phyloP scores from a whole-genome alignment of 2,329 filamentous ascomycete genomes.

The Verticillium tricorpus region DNA sequence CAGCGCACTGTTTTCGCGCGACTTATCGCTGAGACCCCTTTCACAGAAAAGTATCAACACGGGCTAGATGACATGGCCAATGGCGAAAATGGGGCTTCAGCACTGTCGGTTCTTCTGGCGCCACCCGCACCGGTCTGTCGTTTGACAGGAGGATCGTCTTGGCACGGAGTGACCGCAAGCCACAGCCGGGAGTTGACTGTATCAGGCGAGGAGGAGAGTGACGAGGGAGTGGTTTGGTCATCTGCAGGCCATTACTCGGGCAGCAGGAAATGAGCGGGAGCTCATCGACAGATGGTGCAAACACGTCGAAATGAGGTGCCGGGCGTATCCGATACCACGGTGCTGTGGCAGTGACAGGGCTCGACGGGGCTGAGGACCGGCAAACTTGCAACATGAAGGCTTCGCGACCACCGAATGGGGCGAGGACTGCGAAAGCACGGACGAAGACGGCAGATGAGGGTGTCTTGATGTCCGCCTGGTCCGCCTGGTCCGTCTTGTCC shows the following conservation, averaged over 20 bases:
- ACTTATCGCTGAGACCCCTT: neutral
- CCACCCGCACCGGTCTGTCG: neutral
- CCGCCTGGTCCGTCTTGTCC: neutral
- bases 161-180: neutral
- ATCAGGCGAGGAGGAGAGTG: neutral
- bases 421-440: slow-evolving; percentile 13
- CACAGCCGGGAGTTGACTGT: neutral
- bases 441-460: neutral
- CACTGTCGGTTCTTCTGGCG: neutral
- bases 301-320: neutral
- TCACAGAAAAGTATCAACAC: neutral
- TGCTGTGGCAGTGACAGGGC: neutral
- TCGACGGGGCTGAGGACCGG: neutral
- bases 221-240: neutral
- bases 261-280: neutral
- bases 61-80: neutral
- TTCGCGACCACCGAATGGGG: neutral
- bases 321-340: neutral
- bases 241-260: neutral
- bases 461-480: neutral
- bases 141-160: neutral
- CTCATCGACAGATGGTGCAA: neutral
- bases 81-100: neutral
- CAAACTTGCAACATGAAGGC: neutral
- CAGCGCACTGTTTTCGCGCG: neutral